A percentile compares a stretch with the other conserved stretches of the same genome.
phyloP scores from a whole-genome alignment of 2,329 filamentous ascomycete species.

The Knufia fluminis region DNA sequence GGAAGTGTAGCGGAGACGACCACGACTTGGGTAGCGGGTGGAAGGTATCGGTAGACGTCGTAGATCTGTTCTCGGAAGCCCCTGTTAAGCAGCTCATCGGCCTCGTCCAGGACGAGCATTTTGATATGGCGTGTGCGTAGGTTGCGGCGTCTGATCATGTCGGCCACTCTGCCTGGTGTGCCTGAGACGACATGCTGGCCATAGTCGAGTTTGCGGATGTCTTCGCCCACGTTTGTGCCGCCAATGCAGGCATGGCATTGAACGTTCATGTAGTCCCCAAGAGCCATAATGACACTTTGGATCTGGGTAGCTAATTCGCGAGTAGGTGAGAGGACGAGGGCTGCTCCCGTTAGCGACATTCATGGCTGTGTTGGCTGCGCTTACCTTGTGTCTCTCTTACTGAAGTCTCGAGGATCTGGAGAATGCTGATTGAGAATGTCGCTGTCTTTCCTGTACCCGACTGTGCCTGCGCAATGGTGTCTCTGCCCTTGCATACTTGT shows the following conservation, averaged over 20 bases:
- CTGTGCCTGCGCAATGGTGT: slow-evolving; percentile 96
- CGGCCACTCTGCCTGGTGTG: slow-evolving; percentile 89
- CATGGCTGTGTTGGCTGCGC: neutral
- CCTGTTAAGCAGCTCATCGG: slow-evolving; percentile 74
- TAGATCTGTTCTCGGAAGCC: slow-evolving; percentile 98
- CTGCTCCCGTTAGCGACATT: slow-evolving; percentile 31
- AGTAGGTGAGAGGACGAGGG: slow-evolving; percentile 88
- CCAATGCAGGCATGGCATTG: slow-evolving; percentile 98
- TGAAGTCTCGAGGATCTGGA: slow-evolving; percentile 89
- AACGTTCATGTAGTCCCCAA: slow-evolving; percentile 99
- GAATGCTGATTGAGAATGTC: slow-evolving; percentile 91
- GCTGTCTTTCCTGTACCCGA: slow-evolving; percentile 96
- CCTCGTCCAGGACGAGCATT: slow-evolving; percentile 68
- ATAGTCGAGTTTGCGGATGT: slow-evolving; percentile 94
- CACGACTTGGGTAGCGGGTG: slow-evolving; percentile 94
- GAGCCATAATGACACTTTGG: slow-evolving; percentile 96
- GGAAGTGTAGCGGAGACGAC: slow-evolving; percentile 94
- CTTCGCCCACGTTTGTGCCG: slow-evolving; percentile 93
- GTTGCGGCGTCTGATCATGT: slow-evolving; percentile 69
- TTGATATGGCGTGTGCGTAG: slow-evolving; percentile 67
- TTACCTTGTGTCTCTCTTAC: slow-evolving; percentile 75
- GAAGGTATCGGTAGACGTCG: slow-evolving; percentile 94
- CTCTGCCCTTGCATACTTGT: slow-evolving; percentile 96
- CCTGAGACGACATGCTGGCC: slow-evolving; percentile 96
- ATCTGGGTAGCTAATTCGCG: slow-evolving; percentile 97